Percentiles rank a stretch among this genome's conserved stretches.
Evolutionary conservation across 108 stramenopile species (phyloP).

Genomic region (Cyclotella sp.): DNA sequence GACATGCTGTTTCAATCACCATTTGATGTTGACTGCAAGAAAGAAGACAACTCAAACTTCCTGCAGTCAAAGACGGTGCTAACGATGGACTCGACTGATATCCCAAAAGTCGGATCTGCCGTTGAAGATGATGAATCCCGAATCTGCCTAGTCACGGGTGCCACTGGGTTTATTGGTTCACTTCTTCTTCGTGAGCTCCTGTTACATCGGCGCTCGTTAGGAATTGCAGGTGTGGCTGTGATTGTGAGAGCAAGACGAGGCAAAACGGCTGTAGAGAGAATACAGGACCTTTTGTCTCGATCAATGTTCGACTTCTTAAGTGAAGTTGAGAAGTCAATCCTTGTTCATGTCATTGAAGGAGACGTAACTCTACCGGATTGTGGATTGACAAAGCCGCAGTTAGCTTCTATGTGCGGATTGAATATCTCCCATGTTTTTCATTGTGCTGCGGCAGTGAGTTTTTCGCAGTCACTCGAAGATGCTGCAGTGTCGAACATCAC

Average conservation of each 20-base stretch:
- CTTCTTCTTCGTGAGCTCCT: conserved; percentile 77
- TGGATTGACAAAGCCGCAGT: conserved; percentile 56
- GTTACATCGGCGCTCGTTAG: conserved; percentile 56
- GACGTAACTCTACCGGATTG: conserved; percentile 68
- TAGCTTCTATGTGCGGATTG: conserved; percentile 34
- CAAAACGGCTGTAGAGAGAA: conserved; percentile 57
- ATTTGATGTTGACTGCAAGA: conserved; percentile 14
- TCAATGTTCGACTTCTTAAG: conserved; percentile 73
- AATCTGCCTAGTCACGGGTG: conserved; percentile 80
- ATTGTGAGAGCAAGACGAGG: conserved; percentile 69
- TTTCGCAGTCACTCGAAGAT: conserved; percentile 75
- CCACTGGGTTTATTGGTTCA: conserved; percentile 88
- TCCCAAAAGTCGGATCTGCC: conserved; percentile 8
- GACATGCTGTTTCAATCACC: conserved; percentile 54
- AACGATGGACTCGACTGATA: conserved; percentile 30
- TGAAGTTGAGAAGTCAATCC: conserved; percentile 52
- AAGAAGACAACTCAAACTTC: not conserved
- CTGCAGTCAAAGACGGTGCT: conserved; percentile 35
- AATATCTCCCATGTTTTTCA: conserved; percentile 82
- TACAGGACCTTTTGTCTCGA: conserved; percentile 52
- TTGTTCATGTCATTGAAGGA: conserved; percentile 73
- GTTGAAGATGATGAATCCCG: conserved; percentile 13
- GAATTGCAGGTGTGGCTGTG: conserved; percentile 56
- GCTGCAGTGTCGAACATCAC: conserved; percentile 84
- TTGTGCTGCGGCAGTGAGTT: conserved; percentile 88